Evolutionary conservation across 2,329 filamentous ascomycete genomes (phyloP).

Genomic region (Truncatella angustata): DNA sequence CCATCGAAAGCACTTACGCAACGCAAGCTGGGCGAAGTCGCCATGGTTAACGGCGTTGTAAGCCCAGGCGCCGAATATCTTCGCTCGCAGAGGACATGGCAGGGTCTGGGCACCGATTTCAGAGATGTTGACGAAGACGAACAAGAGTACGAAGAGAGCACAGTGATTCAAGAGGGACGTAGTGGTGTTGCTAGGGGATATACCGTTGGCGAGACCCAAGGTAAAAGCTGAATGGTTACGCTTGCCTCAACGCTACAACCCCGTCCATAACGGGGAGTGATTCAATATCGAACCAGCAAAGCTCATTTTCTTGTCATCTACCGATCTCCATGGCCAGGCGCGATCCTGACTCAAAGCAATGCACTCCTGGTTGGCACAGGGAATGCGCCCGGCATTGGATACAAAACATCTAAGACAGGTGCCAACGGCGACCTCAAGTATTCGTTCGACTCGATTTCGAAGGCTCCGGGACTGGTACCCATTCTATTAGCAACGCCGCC

Average conservation of each 20-base stretch:
- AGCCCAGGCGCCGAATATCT: conserved; percentile 91
- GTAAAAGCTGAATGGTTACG: conserved; percentile 27
- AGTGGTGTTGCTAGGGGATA: conserved; percentile 90
- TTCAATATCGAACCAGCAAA: no score
- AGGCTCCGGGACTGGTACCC: no score
- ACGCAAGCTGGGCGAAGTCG: conserved; percentile 63
- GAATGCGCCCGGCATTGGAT: no score
- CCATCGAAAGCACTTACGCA: conserved; percentile 56
- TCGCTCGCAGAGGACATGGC: conserved; percentile 81
- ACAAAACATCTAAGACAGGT: no score
- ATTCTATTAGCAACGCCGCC: no score
- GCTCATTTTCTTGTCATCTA: no score
- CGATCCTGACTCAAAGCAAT: no score
- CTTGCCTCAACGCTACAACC: background rate
- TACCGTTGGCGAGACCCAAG: conserved; percentile 61
- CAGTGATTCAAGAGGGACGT: conserved; percentile 78
- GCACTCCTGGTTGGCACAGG: no score
- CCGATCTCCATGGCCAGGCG: no score
- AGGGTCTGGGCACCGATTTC: conserved; percentile 86
- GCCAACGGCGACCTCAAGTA: no score
- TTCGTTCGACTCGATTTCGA: no score
- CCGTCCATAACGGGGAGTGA: no score
- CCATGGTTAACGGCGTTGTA: conserved; percentile 78
- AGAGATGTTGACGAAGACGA: conserved; percentile 59
- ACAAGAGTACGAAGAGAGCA: conserved; percentile 57